phyloP scores from a whole-genome alignment of 2,329 filamentous ascomycete genomes.

The Cladosporium velox region DNA sequence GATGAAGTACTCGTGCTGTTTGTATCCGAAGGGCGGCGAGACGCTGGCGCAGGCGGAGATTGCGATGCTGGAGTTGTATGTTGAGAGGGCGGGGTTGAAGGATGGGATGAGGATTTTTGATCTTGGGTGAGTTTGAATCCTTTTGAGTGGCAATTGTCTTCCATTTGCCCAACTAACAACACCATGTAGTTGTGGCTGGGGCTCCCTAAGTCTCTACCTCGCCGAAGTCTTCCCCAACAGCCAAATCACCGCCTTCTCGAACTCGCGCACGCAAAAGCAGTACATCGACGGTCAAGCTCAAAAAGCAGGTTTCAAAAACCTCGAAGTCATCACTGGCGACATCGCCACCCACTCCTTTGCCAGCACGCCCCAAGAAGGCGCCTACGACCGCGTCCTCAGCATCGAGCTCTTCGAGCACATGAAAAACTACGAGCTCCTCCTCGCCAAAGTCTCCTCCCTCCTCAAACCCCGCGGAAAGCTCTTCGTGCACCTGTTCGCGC shows the following conservation, averaged over 20 bases:
- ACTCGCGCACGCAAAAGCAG: conserved; percentile 67
- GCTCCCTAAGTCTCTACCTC: conserved; percentile 65
- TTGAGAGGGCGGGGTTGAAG: conserved; percentile 59
- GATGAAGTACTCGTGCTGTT: conserved; percentile 72
- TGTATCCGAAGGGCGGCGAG: conserved; percentile 64
- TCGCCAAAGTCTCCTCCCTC: conserved; percentile 62
- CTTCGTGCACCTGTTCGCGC: conserved; percentile 69
- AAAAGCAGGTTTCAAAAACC: conserved; percentile 59
- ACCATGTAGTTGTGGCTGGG: conserved; percentile 64
- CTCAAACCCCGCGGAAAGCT: conserved; percentile 66
- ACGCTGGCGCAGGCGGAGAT: conserved; percentile 67
- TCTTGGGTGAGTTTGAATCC: conserved; percentile 52
- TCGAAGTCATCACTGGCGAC: conserved; percentile 66
- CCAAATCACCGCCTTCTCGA: conserved; percentile 67
- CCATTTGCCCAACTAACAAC: conserved; percentile 7
- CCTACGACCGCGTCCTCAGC: conserved; percentile 66
- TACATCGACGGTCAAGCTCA: conserved; percentile 64
- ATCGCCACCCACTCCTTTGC: conserved; percentile 67
- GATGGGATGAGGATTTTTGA: conserved; percentile 66
- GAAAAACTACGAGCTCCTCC: conserved; percentile 71
- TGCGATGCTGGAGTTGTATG: conserved; percentile 65
- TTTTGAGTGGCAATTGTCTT: conserved; percentile 22
- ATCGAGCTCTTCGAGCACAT: conserved; percentile 76
- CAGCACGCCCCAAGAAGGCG: conserved; percentile 37
- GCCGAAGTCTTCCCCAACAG: conserved; percentile 65